A percentile compares a stretch with the other conserved stretches of the same genome.
These are phyloP conservation scores for Penicillium crustosum DNA, from an alignment of 2,329 filamentous ascomycete genomes.

Conservation along the genomic window DNA sequence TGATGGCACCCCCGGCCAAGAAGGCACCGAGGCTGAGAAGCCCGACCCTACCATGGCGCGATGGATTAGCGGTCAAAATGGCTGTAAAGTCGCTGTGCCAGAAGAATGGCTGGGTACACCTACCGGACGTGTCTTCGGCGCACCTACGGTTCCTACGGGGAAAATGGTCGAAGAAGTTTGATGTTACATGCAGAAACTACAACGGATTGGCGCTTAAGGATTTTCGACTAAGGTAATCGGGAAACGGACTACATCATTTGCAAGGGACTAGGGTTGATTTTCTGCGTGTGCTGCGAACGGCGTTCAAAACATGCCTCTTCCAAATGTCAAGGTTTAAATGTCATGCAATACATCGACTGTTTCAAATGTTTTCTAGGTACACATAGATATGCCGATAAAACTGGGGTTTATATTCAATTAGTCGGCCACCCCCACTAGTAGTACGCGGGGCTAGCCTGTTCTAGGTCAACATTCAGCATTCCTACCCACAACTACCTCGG, in stretches of 20 bases:
- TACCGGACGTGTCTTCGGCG: slow-evolving; percentile 42
- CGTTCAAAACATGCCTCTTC: slow-evolving; percentile 7
- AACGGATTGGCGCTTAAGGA: slow-evolving; percentile 25
- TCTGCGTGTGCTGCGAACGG: slow-evolving; percentile 7
- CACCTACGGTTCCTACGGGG: slow-evolving; percentile 16
- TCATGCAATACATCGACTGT: background rate
- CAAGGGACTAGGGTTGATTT: slow-evolving; percentile 11
- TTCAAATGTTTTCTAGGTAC: background rate
- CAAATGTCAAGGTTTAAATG: background rate
- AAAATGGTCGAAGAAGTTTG: slow-evolving; percentile 44
- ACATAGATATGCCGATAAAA: background rate
- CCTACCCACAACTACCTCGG: background rate
- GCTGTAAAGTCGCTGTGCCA: slow-evolving; percentile 46
- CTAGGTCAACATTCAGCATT: background rate
- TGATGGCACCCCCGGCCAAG: slow-evolving; percentile 44
- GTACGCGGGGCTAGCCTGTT: background rate
- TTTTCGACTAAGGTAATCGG: slow-evolving; percentile 12
- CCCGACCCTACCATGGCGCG: slow-evolving; percentile 47
- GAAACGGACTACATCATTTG: slow-evolving; percentile 18
- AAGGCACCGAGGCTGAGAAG: slow-evolving; percentile 38
- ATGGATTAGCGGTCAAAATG: slow-evolving; percentile 46
- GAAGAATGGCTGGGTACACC: slow-evolving; percentile 50
- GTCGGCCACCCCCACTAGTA: background rate
- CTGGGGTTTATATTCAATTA: background rate
- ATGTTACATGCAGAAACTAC: slow-evolving; percentile 11